phyloP scores from a whole-genome alignment of 495 filamentous ascomycete species.

The Pyronema domesticum region DNA sequence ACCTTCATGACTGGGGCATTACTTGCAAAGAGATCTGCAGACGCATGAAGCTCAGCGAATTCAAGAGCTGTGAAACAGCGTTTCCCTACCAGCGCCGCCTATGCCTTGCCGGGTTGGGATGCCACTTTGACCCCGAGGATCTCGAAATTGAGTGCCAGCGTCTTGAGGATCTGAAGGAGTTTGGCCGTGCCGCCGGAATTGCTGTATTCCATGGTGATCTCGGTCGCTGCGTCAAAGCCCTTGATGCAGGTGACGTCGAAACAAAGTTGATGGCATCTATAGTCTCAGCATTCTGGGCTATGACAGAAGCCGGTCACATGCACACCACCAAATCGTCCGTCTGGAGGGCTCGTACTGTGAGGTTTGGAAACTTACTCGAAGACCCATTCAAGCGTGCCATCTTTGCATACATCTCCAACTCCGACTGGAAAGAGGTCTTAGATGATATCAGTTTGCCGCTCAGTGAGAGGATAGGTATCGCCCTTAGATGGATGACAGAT shows the following conservation, averaged over 20 bases:
- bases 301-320: background rate
- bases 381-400: conserved; percentile 83
- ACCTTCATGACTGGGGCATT: no score
- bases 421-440: conserved; percentile 68
- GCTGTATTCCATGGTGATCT: conserved; percentile 54
- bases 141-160: conserved; percentile 29
- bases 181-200: conserved; percentile 64
- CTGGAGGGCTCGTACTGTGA: conserved; percentile 30
- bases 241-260: conserved; percentile 12
- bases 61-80: conserved; percentile 34
- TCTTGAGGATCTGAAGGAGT: conserved; percentile 40
- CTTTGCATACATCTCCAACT: conserved; percentile 71
- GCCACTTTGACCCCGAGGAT: conserved; percentile 40
- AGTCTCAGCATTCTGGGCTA: conserved; percentile 18
- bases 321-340: conserved; percentile 15
- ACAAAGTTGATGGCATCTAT: conserved; percentile 22
- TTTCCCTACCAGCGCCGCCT: conserved; percentile 58
- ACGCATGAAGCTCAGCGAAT: conserved; percentile 1
- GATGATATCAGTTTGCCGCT: conserved; percentile 68
- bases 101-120: conserved; percentile 60
- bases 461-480: conserved; percentile 66
- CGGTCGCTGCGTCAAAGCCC: conserved; percentile 27
- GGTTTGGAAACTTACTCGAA: conserved; percentile 43
- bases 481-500: conserved; percentile 67
- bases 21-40: no score